phyloP scores from a whole-genome alignment of 139 green algal genomes.

The Nannochloris sp. region DNA sequence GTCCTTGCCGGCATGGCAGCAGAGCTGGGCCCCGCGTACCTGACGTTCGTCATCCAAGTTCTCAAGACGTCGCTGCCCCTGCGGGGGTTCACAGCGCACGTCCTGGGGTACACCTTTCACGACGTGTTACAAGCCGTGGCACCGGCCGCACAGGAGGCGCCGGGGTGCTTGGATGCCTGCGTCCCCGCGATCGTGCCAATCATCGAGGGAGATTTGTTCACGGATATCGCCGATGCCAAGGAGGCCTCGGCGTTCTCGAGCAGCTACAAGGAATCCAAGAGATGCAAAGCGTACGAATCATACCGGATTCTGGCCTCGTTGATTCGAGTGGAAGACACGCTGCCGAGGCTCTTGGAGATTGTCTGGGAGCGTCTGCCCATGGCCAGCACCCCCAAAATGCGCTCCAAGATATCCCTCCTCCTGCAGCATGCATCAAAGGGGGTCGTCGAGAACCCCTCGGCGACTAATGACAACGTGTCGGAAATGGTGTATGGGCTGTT shows the following conservation, averaged over 20 bases:
- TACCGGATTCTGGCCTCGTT: constrained; percentile 60
- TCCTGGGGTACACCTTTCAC: constrained; percentile 81
- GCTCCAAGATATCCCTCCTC: constrained; percentile 59
- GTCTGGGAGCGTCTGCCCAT: constrained; percentile 32
- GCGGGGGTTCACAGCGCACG: constrained; percentile 72
- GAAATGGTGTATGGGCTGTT: constrained; percentile 43
- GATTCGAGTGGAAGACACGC: constrained; percentile 50
- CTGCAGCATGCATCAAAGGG: constrained; percentile 56
- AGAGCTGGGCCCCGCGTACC: constrained; percentile 67
- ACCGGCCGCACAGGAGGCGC: background rate
- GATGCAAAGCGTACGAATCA: constrained; percentile 52
- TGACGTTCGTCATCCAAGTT: constrained; percentile 40
- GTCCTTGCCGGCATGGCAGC: constrained; percentile 59
- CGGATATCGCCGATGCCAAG: constrained; percentile 61
- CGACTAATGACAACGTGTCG: constrained; percentile 40
- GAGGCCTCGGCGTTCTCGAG: constrained; percentile 56
- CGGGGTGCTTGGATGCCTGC: constrained; percentile 47
- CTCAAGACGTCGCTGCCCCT: constrained; percentile 43
- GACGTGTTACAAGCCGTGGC: constrained; percentile 53
- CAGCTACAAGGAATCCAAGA: constrained; percentile 73
- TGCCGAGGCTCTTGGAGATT: constrained; percentile 26
- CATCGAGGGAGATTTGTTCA: constrained; percentile 76
- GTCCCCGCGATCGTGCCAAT: constrained; percentile 56
- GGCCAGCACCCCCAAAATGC: constrained; percentile 42
- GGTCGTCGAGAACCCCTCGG: constrained; percentile 58